phyloP scores from a whole-genome alignment of 306 rosid species.

The Medicago ruthenica region DNA sequence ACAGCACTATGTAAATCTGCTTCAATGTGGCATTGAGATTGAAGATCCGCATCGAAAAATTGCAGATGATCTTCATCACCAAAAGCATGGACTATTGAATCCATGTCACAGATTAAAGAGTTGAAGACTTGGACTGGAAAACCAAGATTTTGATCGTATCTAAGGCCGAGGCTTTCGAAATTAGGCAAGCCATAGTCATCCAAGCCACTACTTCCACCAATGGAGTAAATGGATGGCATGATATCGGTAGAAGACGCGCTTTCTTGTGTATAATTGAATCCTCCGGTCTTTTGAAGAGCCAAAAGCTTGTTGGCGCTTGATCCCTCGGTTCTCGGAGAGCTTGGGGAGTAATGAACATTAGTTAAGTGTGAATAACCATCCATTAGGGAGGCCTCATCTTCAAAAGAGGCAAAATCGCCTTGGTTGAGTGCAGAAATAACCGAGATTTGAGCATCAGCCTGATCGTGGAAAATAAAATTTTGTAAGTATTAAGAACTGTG shows the following conservation, averaged over 20 bases:
- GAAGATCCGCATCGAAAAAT: slow-evolving; percentile 68
- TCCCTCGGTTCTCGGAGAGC: slow-evolving; percentile 67
- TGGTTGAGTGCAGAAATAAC: slow-evolving; percentile 70
- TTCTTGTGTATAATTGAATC: slow-evolving; percentile 66
- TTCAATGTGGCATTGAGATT: slow-evolving; percentile 54
- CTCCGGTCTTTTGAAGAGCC: slow-evolving; percentile 63
- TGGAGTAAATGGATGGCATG: slow-evolving; percentile 75
- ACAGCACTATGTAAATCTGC: slow-evolving; percentile 69
- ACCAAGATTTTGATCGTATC: slow-evolving; percentile 64
- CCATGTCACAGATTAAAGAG: slow-evolving; percentile 72
- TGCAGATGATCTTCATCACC: slow-evolving; percentile 69
- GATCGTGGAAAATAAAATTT: slow-evolving; percentile 39
- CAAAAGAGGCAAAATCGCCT: slow-evolving; percentile 59
- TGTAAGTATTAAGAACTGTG: slow-evolving; percentile 32
- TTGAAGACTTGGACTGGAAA: slow-evolving; percentile 65
- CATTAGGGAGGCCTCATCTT: slow-evolving; percentile 68
- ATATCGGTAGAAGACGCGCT: slow-evolving; percentile 76
- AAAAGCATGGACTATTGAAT: slow-evolving; percentile 66
- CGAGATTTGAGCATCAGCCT: slow-evolving; percentile 77
- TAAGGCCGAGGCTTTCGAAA: slow-evolving; percentile 61
- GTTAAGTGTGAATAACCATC: slow-evolving; percentile 57
- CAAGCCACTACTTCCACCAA: slow-evolving; percentile 62
- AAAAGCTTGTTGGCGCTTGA: slow-evolving; percentile 69
- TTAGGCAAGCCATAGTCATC: slow-evolving; percentile 73
- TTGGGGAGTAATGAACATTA: slow-evolving; percentile 50